phyloP scores from a whole-genome alignment of 2,329 filamentous ascomycete genomes.

The Ciborinia camelliae region DNA sequence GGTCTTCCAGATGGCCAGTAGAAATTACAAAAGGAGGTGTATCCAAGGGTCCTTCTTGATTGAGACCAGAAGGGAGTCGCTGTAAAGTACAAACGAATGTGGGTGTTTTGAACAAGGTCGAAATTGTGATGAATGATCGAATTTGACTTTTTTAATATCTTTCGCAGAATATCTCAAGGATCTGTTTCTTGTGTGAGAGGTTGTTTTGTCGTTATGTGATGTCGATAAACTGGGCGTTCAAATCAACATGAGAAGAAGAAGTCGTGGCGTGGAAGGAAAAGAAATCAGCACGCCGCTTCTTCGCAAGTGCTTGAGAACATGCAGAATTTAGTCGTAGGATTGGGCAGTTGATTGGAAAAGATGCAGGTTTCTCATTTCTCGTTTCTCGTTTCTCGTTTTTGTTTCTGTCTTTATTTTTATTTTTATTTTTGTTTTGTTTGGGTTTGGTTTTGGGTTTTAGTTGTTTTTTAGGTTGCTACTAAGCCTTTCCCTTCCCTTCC shows the following conservation, averaged over 20 bases:
- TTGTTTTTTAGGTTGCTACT: too few species aligned
- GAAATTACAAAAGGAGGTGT: constrained; percentile 8
- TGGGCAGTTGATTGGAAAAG: too few species aligned
- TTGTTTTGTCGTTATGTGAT: not conserved
- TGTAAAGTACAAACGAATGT: constrained; percentile 11
- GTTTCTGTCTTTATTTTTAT: too few species aligned
- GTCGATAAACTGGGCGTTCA: not conserved
- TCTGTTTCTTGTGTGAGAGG: not conserved
- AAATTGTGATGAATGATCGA: not conserved
- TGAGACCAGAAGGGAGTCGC: not conserved
- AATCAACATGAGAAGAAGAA: not conserved
- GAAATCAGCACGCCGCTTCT: too few species aligned
- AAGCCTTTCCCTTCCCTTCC: too few species aligned
- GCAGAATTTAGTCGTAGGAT: too few species aligned
- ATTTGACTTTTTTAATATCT: not conserved
- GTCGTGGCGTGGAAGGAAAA: not conserved
- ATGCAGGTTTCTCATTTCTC: too few species aligned
- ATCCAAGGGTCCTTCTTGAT: constrained; percentile 14
- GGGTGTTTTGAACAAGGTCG: not conserved
- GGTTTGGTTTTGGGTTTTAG: too few species aligned
- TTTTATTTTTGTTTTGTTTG: too few species aligned
- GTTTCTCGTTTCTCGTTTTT: too few species aligned
- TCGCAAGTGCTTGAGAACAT: too few species aligned
- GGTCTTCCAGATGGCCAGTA: not conserved
- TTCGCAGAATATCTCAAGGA: not conserved